These are phyloP conservation scores for Byssothecium circinans DNA, from an alignment of 2,329 filamentous ascomycete species.

Conservation along the genomic window DNA sequence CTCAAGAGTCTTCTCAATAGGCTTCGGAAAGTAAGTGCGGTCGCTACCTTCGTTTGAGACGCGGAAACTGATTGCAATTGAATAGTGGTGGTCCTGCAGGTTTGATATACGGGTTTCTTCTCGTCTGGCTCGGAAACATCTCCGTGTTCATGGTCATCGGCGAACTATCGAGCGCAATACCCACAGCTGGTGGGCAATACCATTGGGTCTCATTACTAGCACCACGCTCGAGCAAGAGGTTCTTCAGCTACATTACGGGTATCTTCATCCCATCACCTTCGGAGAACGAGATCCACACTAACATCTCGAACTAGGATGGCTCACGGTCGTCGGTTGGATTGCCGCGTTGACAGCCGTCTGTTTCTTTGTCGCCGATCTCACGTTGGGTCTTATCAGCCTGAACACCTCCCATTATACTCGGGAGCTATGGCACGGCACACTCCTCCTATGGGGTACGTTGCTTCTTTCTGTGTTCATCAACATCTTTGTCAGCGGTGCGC, in stretches of 20 bases:
- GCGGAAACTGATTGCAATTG: slow-evolving; percentile 5
- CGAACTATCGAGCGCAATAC: slow-evolving; percentile 43
- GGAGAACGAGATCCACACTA: neutral
- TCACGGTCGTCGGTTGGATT: slow-evolving; percentile 50
- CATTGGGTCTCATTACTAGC: slow-evolving; percentile 49
- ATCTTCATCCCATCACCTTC: neutral
- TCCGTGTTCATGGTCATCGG: slow-evolving; percentile 41
- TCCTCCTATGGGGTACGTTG: slow-evolving; percentile 52
- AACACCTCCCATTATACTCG: slow-evolving; percentile 42
- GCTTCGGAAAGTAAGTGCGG: slow-evolving; percentile 37
- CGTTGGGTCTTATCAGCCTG: slow-evolving; percentile 40
- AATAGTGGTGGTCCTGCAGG: slow-evolving; percentile 41
- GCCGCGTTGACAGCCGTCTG: slow-evolving; percentile 41
- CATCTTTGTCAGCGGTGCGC: slow-evolving; percentile 48
- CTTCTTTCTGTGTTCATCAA: slow-evolving; percentile 50
- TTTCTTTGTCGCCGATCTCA: slow-evolving; percentile 40
- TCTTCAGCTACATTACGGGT: slow-evolving; percentile 50
- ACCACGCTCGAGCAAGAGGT: slow-evolving; percentile 45
- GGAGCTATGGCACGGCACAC: slow-evolving; percentile 54
- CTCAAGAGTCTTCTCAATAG: slow-evolving; percentile 37
- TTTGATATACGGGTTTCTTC: slow-evolving; percentile 41
- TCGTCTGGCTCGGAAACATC: slow-evolving; percentile 44
- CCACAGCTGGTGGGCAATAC: slow-evolving; percentile 45
- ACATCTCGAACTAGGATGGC: slow-evolving; percentile 39
- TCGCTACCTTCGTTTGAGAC: neutral